Conservation (phyloP, 2,329 filamentous ascomycete species). For the Colletotrichum tofieldiae region DNA sequence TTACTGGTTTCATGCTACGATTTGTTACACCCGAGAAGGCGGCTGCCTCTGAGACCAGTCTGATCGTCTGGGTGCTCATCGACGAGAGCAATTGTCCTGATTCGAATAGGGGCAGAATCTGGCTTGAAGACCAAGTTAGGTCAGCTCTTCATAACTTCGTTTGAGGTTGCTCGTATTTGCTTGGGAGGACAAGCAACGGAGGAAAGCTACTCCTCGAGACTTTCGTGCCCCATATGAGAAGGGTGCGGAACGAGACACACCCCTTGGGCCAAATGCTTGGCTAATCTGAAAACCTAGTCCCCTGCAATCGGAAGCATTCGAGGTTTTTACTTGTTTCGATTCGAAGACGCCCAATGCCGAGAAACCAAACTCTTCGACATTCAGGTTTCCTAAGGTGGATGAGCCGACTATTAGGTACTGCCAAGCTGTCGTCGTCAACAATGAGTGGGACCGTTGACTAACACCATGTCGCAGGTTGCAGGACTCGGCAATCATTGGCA, state of each 20-base stretch:
- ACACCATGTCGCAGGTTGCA: constrained; percentile 9
- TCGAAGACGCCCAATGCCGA: background rate
- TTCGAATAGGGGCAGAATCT: background rate
- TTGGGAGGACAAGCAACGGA: background rate
- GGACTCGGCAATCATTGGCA: background rate
- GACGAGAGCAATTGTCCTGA: background rate
- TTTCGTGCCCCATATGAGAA: background rate
- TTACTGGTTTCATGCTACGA: background rate
- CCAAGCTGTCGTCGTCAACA: constrained; percentile 29
- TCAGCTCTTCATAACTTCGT: background rate
- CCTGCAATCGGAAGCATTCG: background rate
- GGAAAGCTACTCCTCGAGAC: background rate
- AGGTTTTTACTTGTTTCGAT: background rate
- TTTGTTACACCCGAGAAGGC: background rate
- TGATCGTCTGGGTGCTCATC: background rate
- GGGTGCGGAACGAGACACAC: background rate
- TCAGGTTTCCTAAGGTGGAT: background rate
- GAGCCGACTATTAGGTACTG: constrained; percentile 36
- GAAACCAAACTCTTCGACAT: background rate
- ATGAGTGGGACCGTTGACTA: constrained; percentile 33
- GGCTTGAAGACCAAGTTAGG: background rate
- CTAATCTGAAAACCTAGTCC: background rate
- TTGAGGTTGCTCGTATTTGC: background rate
- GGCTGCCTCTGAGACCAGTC: background rate
- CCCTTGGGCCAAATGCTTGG: background rate